Base-by-base conservation (phyloP, 164 flowering plant species). In the Tetrastigma voinierianum region DNA sequence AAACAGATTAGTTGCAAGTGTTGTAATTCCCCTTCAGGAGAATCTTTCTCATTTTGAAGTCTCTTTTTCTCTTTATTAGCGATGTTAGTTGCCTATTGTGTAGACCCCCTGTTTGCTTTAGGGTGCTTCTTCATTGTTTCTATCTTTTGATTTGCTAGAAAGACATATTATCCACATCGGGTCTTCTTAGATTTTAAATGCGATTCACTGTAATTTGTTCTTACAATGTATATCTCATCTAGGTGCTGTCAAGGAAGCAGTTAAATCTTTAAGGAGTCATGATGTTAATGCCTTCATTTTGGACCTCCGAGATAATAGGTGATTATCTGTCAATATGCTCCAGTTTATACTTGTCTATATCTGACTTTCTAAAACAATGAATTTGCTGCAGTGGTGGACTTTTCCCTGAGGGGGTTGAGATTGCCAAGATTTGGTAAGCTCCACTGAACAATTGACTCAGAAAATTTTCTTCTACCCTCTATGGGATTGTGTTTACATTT, bases 301-400 rank as follows among this genome's bases (percentile, higher is more conserved):
- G 82, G 99, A 92, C 80, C 99, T 95, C 72, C 94, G 99, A 67
- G 93, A 95, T 80, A 95, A 95, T 72, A 88, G 97, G 99, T 92
- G 76, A 84, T 62, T 78, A 46, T 10, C 60, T 67, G 67, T 61
- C 52, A 32, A 51, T 63, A 56, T 68, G 52, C 57, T 60, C 64
- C 46, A 13, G 17, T 62, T 61, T 65, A 47, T 43, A 6, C 51
- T 65, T 15, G 56, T 19, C 17, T 66, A 13, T 64, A 40, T 45
- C 57, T 56, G 21, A 57, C 66, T 75, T 70, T 76, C 79, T 83
- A 72, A 83, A 77, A 61, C 59, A 48, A 48, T 79, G 63, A 66
- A 44, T 67, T 77, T 86, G 78, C 43, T 89, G 86, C 88, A 95
- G 99, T 76, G 99, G 99, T 61, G 99, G 99, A 51, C 91, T 90